Evolutionary conservation across 2,329 filamentous ascomycete genomes (phyloP).

Genomic region (Bipolaris sorokiniana): DNA sequence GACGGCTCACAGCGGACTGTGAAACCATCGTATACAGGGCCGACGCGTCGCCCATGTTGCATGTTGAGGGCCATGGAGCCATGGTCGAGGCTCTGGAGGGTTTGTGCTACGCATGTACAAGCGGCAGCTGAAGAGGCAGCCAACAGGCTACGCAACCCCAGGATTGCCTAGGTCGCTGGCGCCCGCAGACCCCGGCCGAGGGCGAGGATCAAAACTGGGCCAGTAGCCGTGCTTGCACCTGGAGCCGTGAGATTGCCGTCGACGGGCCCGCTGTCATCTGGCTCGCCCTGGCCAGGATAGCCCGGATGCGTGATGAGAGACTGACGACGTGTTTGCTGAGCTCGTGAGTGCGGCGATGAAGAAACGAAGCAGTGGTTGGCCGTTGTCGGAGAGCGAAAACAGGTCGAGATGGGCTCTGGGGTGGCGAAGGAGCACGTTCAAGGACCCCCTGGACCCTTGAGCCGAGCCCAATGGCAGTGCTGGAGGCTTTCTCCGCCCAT

Average conservation of each 20-base stretch:
- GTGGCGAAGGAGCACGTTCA: background rate
- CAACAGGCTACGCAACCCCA: slow-evolving; percentile 5
- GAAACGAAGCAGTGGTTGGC: background rate
- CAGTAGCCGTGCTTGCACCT: background rate
- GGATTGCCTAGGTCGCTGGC: slow-evolving; percentile 12
- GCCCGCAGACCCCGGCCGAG: slow-evolving; percentile 6
- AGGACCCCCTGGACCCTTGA: slow-evolving; percentile 10
- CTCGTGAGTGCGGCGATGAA: background rate
- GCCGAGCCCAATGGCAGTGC: slow-evolving; percentile 10
- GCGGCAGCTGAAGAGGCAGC: background rate
- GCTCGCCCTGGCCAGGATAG: background rate
- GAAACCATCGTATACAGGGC: background rate
- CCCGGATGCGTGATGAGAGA: background rate
- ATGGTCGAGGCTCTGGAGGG: too few relatives aligned
- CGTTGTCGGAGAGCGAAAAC: too few relatives aligned
- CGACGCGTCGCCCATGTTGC: background rate
- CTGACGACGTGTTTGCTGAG: slow-evolving; percentile 2
- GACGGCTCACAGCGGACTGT: background rate
- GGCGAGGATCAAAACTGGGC: slow-evolving; percentile 9
- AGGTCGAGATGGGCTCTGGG: too few relatives aligned
- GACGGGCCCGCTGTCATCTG: slow-evolving; percentile 6
- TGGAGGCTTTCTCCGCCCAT: slow-evolving; percentile 18
- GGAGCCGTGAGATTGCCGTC: background rate
- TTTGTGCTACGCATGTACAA: too few relatives aligned
- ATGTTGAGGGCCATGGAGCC: background rate